phyloP scores from a whole-genome alignment of 805 yeast genomes.

The Ogataea wickerhamii region DNA sequence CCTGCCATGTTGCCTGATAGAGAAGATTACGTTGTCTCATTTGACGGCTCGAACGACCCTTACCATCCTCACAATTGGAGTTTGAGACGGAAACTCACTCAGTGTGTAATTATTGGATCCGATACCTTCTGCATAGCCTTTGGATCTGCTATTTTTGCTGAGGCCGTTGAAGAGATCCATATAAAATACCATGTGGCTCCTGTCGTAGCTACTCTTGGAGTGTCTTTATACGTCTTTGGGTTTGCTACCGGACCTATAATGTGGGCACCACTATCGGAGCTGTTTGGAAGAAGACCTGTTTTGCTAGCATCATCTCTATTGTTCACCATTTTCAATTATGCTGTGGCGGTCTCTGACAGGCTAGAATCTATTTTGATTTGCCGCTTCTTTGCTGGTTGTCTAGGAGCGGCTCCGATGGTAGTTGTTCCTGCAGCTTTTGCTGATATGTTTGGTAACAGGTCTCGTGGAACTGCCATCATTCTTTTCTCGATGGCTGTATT shows the following conservation, averaged over 20 bases:
- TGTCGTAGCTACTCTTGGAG: slow-evolving; percentile 70
- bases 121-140: slow-evolving; percentile 53
- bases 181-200: slow-evolving; percentile 54
- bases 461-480: slow-evolving; percentile 74
- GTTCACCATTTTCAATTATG: slow-evolving; percentile 60
- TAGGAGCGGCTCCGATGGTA: slow-evolving; percentile 83
- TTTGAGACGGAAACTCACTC: slow-evolving; percentile 38
- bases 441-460: slow-evolving; percentile 63
- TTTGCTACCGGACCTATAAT: slow-evolving; percentile 90
- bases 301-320: slow-evolving; percentile 55
- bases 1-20: slow-evolving; percentile 60
- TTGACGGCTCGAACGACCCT: slow-evolving; percentile 79
- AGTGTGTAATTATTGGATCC: slow-evolving; percentile 45
- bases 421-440: slow-evolving; percentile 86
- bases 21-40: slow-evolving; percentile 60
- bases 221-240: slow-evolving; percentile 84
- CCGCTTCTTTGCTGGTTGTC: slow-evolving; percentile 74
- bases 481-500: slow-evolving; percentile 71
- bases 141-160: slow-evolving; percentile 82
- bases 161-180: slow-evolving; percentile 49
- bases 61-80: slow-evolving; percentile 79
- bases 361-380: slow-evolving; percentile 72
- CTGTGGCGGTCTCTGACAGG: slow-evolving; percentile 74
- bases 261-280: slow-evolving; percentile 87
- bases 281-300: slow-evolving; percentile 67